Evolutionary conservation across 2,329 filamentous ascomycete species (phyloP), one percentile per base, ranked within the genome.

Genomic region (Fonsecaea nubica): DNA sequence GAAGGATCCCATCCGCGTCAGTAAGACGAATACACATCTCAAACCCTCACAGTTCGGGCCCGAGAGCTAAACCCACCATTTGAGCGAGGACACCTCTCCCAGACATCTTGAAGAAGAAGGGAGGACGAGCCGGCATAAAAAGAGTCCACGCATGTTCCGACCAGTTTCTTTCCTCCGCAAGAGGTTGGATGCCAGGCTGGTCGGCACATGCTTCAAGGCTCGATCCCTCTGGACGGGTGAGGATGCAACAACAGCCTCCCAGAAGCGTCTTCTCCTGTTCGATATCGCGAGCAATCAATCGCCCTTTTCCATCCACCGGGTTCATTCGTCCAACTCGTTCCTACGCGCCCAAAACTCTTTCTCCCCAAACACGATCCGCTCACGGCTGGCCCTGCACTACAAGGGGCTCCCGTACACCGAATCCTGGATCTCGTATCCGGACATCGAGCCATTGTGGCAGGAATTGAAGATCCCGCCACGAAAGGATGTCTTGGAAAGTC

Each of bases 311-410:
- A 18, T 50, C 21, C 42, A 50, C 9, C 48, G 56, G n/a, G 56
- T 42, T 0, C 25, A 50, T 21, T 45, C 42, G n/a, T 48, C 36
- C 45, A 32, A 40, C 8, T 35, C 56, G 4, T 58, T 42, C 10
- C 40, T 32, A 15, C 38, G 40, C 30, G 33, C 1, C 21, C 57
- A 59, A 10, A 6, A 35, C 21, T 56, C 50, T 1, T 62, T 62
- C 50, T 64, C 62, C 15, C 62, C 62, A n/a, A 64, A 64, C 56
- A 64, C 62, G 33, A 42, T 64, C 42, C 62, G 62, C 10, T 40
- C 62, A 15, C 56, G 62, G 10, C n/a, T 64, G 62, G 55, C 62
- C n/a, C 40, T 64, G 13, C 55, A 64, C 33, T 64, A 60, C 36
- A 60, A 60, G 36, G 55, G 62, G 4, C 13, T 64, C 13, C 18